Percentiles rank a stretch among this genome's conserved stretches.
phyloP scores from a whole-genome alignment of 139 green algal species.

The Astrephomene gubernaculifera region DNA sequence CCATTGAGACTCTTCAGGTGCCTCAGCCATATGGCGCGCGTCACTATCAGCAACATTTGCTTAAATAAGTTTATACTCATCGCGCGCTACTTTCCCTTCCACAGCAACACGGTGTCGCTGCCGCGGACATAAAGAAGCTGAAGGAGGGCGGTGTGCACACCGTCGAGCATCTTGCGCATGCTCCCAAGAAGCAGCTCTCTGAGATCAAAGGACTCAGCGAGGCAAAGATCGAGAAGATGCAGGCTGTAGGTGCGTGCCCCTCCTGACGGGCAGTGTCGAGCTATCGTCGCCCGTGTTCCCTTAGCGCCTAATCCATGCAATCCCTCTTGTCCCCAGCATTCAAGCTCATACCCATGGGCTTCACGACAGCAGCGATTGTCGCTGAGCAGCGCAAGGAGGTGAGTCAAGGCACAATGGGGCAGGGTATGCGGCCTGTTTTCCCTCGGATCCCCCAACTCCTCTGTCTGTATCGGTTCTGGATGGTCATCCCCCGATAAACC shows the following conservation, averaged over 20 bases:
- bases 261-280: background rate
- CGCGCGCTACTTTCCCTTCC: background rate
- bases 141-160: slow-evolving; percentile 88
- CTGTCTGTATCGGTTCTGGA: too few relatives aligned
- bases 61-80: too few relatives aligned
- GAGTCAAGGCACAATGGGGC: background rate
- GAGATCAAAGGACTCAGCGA: slow-evolving; percentile 98
- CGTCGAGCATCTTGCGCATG: slow-evolving; percentile 81
- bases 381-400: slow-evolving; percentile 79
- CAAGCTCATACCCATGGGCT: slow-evolving; percentile 95
- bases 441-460: too few relatives aligned
- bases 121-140: slow-evolving; percentile 97
- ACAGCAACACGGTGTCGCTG: slow-evolving; percentile 84
- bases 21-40: too few relatives aligned
- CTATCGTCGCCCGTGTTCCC: background rate
- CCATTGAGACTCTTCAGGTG: slow-evolving; percentile 24
- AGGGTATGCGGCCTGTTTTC: too few relatives aligned
- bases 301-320: background rate
- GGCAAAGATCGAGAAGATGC: slow-evolving; percentile 80
- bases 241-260: slow-evolving; percentile 2
- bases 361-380: slow-evolving; percentile 92
- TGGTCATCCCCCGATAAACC: too few relatives aligned
- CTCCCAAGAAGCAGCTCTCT: slow-evolving; percentile 85
- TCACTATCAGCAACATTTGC: too few relatives aligned
- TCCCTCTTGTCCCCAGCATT: slow-evolving; percentile 71